Evolutionary conservation across 768 basidiomycete genomes (phyloP), one percentile per base, ranked within the genome.

Genomic region (Pseudohyphozyma bogoriensis): DNA sequence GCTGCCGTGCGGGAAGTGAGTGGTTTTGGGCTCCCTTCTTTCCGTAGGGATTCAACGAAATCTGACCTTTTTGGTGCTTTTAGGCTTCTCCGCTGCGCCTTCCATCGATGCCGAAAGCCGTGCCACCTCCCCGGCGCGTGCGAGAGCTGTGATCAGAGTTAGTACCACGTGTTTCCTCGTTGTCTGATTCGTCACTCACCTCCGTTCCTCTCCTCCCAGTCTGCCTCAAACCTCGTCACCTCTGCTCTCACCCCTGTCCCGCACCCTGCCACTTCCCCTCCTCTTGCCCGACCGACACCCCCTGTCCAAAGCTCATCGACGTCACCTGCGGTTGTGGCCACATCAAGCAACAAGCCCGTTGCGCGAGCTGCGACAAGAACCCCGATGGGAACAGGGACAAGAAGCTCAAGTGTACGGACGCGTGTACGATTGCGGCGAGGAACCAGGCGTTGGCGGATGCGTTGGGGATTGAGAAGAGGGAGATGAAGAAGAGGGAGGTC

Each of bases 391-490:
- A 78, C 65, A 68, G 76, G 62, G 65, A 76, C 2, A 75, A 79
- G 46, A 72, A 75, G 47, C 76, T 84, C 12, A 85, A 86, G 65
- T 99, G 95, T 70, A 82, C 82, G 20, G 84, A 81, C 47, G 89
- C 93, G 46, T 99, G 95, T 67, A 78, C 77, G 39, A 77, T 89
- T 52, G 86, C 85, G 46, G 87, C 92, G 71, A 81, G 95, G 15
- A 96, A 95, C 67, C 87, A 85, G 0, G 77, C 82, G 37, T 74
- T 99, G 11, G 95, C 95, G 1, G 89, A 91, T 40, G 95, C 95
- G 2, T 74, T 99, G 7, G 91, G 92, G 0, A 93, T 97, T 69
- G 84, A 76, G 40, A 73, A 79, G 61, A 59, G 65, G 20, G 79
- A 82, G 46, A 28, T 71, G 66, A 65, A 67, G 66, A 46, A 65